Evolutionary conservation across 2,329 filamentous ascomycete genomes (phyloP).

Genomic region (Microsporum canis): DNA sequence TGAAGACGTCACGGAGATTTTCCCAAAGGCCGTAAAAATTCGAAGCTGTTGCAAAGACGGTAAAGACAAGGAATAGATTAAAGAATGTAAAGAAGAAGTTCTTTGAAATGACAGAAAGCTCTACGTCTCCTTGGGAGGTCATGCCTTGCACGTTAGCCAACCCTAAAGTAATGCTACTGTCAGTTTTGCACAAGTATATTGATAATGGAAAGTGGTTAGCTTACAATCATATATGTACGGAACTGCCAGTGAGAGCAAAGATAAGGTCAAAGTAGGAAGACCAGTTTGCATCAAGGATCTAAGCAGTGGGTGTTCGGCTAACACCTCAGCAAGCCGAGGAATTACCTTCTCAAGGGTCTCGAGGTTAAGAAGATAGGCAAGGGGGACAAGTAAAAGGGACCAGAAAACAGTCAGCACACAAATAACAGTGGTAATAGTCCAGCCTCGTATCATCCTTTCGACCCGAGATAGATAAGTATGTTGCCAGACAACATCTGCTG

Average conservation of each 20-base stretch:
- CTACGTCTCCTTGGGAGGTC: conserved; percentile 88
- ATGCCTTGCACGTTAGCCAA: conserved; percentile 85
- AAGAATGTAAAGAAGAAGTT: conserved; percentile 99
- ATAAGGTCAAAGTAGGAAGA: conserved; percentile 72
- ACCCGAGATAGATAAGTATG: conserved; percentile 77
- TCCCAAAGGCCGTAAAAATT: conserved; percentile 57
- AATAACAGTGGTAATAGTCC: conserved; percentile 75
- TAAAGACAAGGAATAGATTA: conserved; percentile 95
- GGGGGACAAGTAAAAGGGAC: conserved; percentile 66
- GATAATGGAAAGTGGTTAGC: conserved; percentile 15
- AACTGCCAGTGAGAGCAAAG: conserved; percentile 76
- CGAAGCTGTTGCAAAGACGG: conserved; percentile 68
- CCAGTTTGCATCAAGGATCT: conserved; percentile 75
- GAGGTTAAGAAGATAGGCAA: conserved; percentile 69
- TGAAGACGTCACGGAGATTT: conserved; percentile 58
- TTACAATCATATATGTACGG: conserved; percentile 87
- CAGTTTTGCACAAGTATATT: neutral
- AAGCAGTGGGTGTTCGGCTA: conserved; percentile 58
- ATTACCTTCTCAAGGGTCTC: conserved; percentile 66
- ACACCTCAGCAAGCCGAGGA: conserved; percentile 55
- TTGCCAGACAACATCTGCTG: conserved; percentile 85
- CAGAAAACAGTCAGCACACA: conserved; percentile 75
- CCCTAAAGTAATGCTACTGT: conserved; percentile 27
- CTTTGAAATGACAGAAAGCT: conserved; percentile 90
- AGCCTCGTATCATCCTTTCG: conserved; percentile 63